Percentiles rank a stretch among this genome's conserved stretches.
Evolutionary conservation across 345 rosid genomes (phyloP).

Genomic region (Salix udensis): DNA sequence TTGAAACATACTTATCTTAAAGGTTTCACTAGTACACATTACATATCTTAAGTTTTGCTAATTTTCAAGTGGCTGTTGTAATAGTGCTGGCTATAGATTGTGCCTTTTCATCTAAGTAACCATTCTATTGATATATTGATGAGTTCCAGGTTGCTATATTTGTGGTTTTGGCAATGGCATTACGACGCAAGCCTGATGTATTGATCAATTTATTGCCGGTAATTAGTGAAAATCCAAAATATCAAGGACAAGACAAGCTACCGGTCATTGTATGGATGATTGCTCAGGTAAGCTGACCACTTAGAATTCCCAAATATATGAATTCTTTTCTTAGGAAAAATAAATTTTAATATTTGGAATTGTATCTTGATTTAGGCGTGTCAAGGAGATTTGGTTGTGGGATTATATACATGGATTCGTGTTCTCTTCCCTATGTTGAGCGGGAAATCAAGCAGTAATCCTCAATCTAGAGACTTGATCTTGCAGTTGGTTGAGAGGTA

Average conservation of each 20-base stretch:
- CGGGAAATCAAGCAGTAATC: constrained; percentile 2
- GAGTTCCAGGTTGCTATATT: constrained; percentile 5
- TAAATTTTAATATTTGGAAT: not conserved
- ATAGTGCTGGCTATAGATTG: not conserved
- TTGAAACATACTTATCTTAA: not conserved
- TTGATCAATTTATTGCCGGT: constrained; percentile 12
- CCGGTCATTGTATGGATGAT: constrained; percentile 11
- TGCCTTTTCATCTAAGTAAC: not conserved
- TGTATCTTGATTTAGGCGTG: not conserved
- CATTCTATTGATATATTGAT: not conserved
- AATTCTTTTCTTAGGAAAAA: not conserved
- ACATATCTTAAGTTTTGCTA: not conserved
- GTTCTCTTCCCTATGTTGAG: constrained; percentile 14
- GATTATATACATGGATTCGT: constrained; percentile 9
- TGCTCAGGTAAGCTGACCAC: constrained; percentile 10
- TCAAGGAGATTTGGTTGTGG: constrained; percentile 15
- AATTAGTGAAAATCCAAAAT: constrained; percentile 10
- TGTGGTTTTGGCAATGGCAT: constrained; percentile 12
- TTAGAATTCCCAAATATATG: not conserved
- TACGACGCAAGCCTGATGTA: constrained; percentile 7
- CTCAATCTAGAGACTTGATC: constrained; percentile 9
- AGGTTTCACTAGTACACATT: not conserved
- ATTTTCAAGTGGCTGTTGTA: not conserved
- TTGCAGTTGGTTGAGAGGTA: constrained; percentile 15
- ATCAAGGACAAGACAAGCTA: constrained; percentile 15